phyloP scores from a whole-genome alignment of 176 grass and related monocot genomes.

The Guadua angustifolia region DNA sequence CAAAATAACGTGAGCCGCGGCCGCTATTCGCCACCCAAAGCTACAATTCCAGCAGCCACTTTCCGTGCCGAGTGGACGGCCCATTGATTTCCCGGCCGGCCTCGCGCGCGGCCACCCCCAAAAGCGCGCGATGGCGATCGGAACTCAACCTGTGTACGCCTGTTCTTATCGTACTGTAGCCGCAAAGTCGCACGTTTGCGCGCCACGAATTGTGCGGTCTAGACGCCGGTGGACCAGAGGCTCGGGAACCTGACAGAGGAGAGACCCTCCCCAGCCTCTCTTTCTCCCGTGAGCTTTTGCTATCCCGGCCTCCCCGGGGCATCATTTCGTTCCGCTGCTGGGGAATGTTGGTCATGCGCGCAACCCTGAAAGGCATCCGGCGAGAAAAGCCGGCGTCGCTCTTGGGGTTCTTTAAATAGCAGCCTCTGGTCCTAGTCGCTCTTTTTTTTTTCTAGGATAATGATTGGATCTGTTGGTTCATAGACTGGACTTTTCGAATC shows the following conservation, averaged over 20 bases:
- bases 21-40: neutral
- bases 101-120: neutral
- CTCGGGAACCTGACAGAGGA: neutral
- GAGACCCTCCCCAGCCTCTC: neutral
- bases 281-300: neutral
- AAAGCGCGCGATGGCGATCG: slow-evolving; percentile 6
- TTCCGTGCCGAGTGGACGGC: neutral
- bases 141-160: neutral
- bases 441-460: neutral
- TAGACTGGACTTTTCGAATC: neutral
- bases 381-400: neutral
- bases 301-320: too few relatives aligned
- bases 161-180: neutral
- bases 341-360: neutral
- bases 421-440: neutral
- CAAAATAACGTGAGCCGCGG: neutral
- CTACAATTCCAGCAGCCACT: neutral
- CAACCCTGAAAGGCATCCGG: neutral
- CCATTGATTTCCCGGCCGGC: neutral
- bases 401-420: neutral
- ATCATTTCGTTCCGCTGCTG: too few relatives aligned
- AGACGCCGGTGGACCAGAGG: neutral
- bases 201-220: slow-evolving; percentile 46
- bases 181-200: slow-evolving; percentile 7
- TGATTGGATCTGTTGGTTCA: neutral